Conservation (phyloP, 2,329 filamentous ascomycete genomes). For the Plenodomus biglobosus region DNA sequence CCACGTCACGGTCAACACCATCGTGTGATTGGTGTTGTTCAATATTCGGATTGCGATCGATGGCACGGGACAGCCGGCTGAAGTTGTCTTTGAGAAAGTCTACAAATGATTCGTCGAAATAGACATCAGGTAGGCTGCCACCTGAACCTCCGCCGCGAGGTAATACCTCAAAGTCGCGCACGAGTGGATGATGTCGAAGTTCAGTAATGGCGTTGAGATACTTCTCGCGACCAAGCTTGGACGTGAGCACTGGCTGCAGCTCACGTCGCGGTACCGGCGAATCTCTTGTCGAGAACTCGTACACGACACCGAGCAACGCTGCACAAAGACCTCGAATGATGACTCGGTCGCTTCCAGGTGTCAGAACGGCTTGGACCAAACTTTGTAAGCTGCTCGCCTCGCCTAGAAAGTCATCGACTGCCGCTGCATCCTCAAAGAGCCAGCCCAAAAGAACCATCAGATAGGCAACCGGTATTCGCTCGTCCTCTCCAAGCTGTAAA, state of each 20-base stretch:
- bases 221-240: conserved; percentile 78
- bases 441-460: conserved; percentile 86
- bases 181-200: conserved; percentile 72
- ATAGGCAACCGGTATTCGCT: conserved; percentile 79
- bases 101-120: conserved; percentile 82
- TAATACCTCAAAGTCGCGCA: conserved; percentile 88
- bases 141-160: conserved; percentile 60
- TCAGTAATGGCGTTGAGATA: conserved; percentile 81
- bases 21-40: conserved; percentile 85
- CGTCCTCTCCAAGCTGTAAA: conserved; percentile 73
- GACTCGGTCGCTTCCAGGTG: conserved; percentile 56
- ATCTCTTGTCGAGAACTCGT: conserved; percentile 97
- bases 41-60: conserved; percentile 86
- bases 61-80: conserved; percentile 76
- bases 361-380: conserved; percentile 70
- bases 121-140: conserved; percentile 72
- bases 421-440: conserved; percentile 89
- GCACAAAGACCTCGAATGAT: conserved; percentile 81
- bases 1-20: conserved; percentile 88
- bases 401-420: conserved; percentile 87
- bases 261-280: conserved; percentile 83
- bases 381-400: conserved; percentile 93
- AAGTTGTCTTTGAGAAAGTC: conserved; percentile 97
- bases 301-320: conserved; percentile 81
- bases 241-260: conserved; percentile 74